These are phyloP conservation scores for Macadamia tetraphylla DNA, from an alignment of 164 flowering plant genomes.

Conservation along the genomic window DNA sequence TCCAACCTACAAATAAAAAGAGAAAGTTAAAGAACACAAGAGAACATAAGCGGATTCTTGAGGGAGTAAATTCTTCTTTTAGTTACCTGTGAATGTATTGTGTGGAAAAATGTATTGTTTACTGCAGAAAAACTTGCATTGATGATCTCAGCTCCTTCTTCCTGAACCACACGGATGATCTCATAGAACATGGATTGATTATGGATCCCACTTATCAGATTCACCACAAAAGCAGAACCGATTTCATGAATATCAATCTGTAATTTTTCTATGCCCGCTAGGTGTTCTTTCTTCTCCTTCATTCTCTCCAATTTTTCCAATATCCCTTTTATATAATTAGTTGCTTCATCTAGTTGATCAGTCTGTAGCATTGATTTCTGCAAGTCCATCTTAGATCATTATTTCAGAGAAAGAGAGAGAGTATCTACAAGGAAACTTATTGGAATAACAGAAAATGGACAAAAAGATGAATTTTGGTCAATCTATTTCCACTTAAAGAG, in stretches of 20 bases:
- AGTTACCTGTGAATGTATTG: constrained; percentile 54
- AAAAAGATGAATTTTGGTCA: too few relatives aligned
- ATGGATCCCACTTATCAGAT: constrained; percentile 40
- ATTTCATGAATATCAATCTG: constrained; percentile 37
- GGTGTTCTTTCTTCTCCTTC: constrained; percentile 41
- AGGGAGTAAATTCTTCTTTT: background rate
- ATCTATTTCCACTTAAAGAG: too few relatives aligned
- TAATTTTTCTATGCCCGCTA: constrained; percentile 13
- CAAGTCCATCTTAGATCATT: constrained; percentile 2
- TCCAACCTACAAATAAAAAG: constrained; percentile 21
- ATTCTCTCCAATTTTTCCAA: constrained; percentile 40
- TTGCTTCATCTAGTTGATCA: constrained; percentile 57
- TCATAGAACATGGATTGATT: constrained; percentile 42
- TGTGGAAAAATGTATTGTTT: constrained; percentile 41
- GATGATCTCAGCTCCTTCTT: constrained; percentile 57
- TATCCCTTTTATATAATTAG: constrained; percentile 46
- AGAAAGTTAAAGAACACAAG: too few relatives aligned
- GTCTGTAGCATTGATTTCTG: constrained; percentile 40
- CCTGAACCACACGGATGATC: constrained; percentile 41
- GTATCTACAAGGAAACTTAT: too few relatives aligned
- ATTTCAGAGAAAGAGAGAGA: constrained; percentile 4
- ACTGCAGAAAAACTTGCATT: constrained; percentile 44
- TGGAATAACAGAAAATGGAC: too few relatives aligned
- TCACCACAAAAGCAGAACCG: constrained; percentile 41
- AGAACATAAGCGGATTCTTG: too few relatives aligned